Conservation (phyloP, 805 yeast genomes). For the Metschnikowia similis region DNA sequence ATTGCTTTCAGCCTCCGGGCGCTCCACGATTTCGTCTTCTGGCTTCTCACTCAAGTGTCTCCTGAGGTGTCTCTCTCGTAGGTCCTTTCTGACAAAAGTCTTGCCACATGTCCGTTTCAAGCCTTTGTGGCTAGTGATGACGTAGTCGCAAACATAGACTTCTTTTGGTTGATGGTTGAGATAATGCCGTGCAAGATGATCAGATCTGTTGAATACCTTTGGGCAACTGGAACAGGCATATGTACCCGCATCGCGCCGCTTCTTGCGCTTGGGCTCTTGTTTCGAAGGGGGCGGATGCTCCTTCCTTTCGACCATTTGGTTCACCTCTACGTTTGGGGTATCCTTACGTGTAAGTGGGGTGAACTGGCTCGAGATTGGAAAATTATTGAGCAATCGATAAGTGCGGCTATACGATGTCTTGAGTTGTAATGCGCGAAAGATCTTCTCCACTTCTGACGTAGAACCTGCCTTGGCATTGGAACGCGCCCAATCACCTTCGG, state of each 20-base stretch:
- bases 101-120: constrained; percentile 46
- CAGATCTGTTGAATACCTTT: constrained; percentile 56
- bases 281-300: not conserved
- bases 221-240: constrained; percentile 50
- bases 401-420: not conserved
- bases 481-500: not conserved
- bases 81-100: constrained; percentile 60
- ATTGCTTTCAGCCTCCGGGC: not conserved
- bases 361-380: not conserved
- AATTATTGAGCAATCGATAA: not conserved
- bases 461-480: not conserved
- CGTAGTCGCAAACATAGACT: constrained; percentile 53
- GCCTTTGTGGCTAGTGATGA: constrained; percentile 37
- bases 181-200: constrained; percentile 61
- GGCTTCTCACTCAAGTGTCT: constrained; percentile 10
- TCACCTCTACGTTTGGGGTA: not conserved
- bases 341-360: not conserved
- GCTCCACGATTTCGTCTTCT: constrained; percentile 2
- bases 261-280: constrained; percentile 6
- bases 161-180: constrained; percentile 54
- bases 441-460: not conserved
- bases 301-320: not conserved
- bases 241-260: constrained; percentile 22
- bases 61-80: constrained; percentile 39
- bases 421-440: not conserved